These are phyloP conservation scores for Phalaenopsis hybrid DNA, from an alignment of 116 monocot genomes.

Conservation along the genomic window DNA sequence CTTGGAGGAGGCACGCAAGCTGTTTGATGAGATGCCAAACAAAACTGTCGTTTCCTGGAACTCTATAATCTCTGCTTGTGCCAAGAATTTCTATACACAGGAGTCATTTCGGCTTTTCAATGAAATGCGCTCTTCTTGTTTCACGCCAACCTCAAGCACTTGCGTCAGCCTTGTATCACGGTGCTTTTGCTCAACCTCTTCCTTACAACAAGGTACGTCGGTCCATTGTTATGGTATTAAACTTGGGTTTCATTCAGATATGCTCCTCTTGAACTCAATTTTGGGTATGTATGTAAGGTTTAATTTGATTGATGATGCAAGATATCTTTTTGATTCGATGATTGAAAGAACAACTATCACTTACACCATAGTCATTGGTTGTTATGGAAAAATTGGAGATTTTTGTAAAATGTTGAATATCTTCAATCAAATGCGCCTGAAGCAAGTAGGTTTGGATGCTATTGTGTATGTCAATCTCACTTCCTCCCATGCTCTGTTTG, in stretches of 20 bases:
- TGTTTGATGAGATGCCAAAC: constrained; percentile 50
- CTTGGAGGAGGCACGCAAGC: constrained; percentile 7
- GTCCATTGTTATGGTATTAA: constrained; percentile 30
- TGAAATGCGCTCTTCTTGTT: constrained; percentile 19
- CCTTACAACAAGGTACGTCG: constrained; percentile 14
- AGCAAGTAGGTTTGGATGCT: constrained; percentile 12
- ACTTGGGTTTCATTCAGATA: constrained; percentile 23
- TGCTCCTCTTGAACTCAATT: constrained; percentile 29
- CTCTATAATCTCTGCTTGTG: constrained; percentile 43
- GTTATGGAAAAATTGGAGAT: constrained; percentile 26
- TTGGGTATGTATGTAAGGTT: constrained; percentile 22
- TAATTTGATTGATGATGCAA: constrained; percentile 19
- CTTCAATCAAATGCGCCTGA: constrained; percentile 26
- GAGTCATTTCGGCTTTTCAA: constrained; percentile 21
- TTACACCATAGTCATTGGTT: constrained; percentile 31
- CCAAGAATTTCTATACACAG: background rate
- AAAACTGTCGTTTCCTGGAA: constrained; percentile 49
- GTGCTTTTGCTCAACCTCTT: constrained; percentile 6
- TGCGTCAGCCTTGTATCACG: constrained; percentile 30
- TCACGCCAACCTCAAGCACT: constrained; percentile 25
- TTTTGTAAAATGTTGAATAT: constrained; percentile 18
- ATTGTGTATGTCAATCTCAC: constrained; percentile 21
- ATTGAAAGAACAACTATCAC: constrained; percentile 26
- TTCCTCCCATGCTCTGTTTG: constrained; percentile 11
- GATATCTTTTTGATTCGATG: constrained; percentile 21